Evolutionary conservation across 345 rosid genomes (phyloP).

Genomic region (Luvunga scandens): DNA sequence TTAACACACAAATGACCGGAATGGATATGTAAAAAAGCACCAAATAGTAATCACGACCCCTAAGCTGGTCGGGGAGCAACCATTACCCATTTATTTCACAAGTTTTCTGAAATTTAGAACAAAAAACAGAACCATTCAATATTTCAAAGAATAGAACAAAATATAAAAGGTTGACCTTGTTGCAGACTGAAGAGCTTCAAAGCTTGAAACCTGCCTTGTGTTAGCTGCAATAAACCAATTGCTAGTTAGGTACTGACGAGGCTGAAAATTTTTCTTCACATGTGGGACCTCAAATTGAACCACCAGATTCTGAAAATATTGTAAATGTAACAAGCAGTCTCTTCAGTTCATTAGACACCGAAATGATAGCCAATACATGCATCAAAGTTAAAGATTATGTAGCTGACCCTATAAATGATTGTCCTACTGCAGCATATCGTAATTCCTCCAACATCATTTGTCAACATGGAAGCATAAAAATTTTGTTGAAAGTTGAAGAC

Average conservation of each 20-base stretch:
- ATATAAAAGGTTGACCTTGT: constrained; percentile 24
- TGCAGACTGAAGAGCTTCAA: constrained; percentile 31
- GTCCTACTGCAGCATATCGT: neutral
- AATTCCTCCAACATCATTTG: neutral
- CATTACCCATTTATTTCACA: neutral
- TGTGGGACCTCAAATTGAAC: neutral
- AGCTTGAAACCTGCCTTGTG: constrained; percentile 27
- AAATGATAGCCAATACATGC: neutral
- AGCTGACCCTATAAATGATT: neutral
- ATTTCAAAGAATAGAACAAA: constrained; percentile 7
- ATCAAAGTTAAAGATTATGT: neutral
- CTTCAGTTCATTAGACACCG: neutral
- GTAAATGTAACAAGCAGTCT: neutral
- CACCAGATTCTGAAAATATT: neutral
- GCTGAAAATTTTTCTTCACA: neutral
- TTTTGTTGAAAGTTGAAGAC: neutral
- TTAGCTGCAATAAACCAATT: constrained; percentile 31
- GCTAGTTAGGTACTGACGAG: neutral
- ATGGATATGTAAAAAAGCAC: neutral
- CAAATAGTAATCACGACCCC: neutral
- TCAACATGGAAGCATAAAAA: neutral
- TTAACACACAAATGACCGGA: neutral
- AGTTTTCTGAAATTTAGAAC: neutral
- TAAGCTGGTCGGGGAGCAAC: neutral
- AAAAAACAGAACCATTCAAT: neutral